These are phyloP conservation scores for Aureobasidium sp. DNA, from an alignment of 2,329 filamentous ascomycete species.

Conservation along the genomic window DNA sequence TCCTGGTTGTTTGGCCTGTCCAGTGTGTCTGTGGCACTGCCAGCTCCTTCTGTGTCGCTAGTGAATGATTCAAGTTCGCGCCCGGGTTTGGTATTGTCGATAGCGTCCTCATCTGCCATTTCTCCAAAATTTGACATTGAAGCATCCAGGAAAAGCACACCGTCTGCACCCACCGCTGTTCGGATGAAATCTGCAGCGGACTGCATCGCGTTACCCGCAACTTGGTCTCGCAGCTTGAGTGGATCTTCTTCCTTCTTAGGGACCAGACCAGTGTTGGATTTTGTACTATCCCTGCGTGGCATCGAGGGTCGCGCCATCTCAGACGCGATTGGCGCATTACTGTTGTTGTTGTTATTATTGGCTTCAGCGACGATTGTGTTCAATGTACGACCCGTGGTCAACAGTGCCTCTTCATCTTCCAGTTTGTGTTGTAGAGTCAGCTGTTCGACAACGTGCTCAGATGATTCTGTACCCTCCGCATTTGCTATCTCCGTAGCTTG, in stretches of 20 bases:
- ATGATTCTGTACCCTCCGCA: conserved; percentile 4
- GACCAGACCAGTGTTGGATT: neutral
- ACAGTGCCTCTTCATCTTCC: neutral
- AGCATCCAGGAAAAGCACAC: conserved; percentile 34
- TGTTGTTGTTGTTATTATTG: neutral
- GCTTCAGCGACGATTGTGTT: neutral
- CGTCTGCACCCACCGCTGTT: conserved; percentile 37
- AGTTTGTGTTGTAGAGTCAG: neutral
- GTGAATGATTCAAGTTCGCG: neutral
- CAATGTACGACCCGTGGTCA: conserved; percentile 1
- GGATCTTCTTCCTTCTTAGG: conserved; percentile 17
- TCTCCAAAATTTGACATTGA: conserved; percentile 9
- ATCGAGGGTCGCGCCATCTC: neutral
- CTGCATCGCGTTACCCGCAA: conserved; percentile 24
- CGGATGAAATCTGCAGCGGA: conserved; percentile 37
- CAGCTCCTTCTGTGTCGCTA: conserved; percentile 4
- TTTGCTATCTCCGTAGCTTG: neutral
- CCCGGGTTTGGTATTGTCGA: neutral
- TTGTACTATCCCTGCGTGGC: neutral
- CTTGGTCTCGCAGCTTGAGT: conserved; percentile 17
- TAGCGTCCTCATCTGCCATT: neutral
- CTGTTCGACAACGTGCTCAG: neutral
- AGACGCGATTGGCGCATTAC: neutral
- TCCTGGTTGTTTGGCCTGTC: neutral
- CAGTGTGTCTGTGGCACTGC: neutral